Percentiles rank a stretch among this genome's conserved stretches.
These are phyloP conservation scores for Pelargonium cotyledonis DNA, from an alignment of 441 rosid species.

Conservation along the genomic window DNA sequence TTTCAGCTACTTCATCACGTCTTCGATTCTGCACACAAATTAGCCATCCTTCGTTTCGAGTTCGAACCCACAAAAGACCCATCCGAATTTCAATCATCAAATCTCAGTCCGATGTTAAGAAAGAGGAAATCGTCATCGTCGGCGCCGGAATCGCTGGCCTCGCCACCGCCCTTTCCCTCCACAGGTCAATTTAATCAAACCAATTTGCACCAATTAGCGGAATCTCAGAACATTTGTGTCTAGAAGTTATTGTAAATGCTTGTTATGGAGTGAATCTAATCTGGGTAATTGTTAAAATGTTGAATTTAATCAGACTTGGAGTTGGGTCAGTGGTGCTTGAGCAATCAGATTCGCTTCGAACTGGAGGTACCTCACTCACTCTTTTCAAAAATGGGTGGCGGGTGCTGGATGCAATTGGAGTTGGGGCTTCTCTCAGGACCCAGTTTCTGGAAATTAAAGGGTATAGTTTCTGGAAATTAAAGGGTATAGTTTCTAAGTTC, in stretches of 20 bases:
- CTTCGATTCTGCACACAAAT: slow-evolving; percentile 14
- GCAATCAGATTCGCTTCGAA: slow-evolving; percentile 82
- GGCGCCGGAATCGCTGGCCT: slow-evolving; percentile 93
- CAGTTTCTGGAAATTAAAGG: slow-evolving; percentile 83
- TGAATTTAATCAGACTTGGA: slow-evolving; percentile 49
- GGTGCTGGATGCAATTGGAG: slow-evolving; percentile 75
- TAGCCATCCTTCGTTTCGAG: slow-evolving; percentile 19
- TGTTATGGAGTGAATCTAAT: no score
- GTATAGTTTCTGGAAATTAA: no score
- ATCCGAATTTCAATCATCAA: slow-evolving; percentile 17
- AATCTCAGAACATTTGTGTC: no score
- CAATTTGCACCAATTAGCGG: not conserved
- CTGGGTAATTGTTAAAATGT: no score
- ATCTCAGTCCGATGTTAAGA: slow-evolving; percentile 30
- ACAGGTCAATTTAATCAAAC: slow-evolving; percentile 32
- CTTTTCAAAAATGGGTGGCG: slow-evolving; percentile 95
- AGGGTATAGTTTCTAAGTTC: slow-evolving; percentile 27
- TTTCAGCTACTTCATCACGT: slow-evolving; percentile 11
- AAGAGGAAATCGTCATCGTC: slow-evolving; percentile 58
- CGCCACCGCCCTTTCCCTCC: slow-evolving; percentile 78
- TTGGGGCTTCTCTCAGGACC: slow-evolving; percentile 60
- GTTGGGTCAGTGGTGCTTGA: slow-evolving; percentile 73
- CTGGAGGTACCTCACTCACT: slow-evolving; percentile 83
- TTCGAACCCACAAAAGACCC: no score
- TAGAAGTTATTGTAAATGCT: no score